Conservation (phyloP, 768 basidiomycete species). For the Daedalea quercina region DNA sequence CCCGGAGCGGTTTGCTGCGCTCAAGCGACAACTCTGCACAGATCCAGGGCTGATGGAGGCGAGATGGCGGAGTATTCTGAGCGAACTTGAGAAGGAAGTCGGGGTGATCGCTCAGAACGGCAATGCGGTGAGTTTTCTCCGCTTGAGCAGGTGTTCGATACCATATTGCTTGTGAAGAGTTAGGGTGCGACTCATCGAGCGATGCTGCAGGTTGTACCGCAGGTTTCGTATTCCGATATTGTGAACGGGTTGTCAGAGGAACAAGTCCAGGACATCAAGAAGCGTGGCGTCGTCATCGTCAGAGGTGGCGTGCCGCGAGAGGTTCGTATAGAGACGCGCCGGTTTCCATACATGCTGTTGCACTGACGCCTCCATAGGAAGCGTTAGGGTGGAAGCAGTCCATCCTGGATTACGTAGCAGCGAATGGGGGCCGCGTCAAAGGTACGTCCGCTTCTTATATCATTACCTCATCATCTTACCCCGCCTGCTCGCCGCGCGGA, state of each 20-base stretch:
- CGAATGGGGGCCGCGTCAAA: slow-evolving; percentile 40
- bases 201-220: slow-evolving; percentile 41
- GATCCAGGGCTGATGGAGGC: slow-evolving; percentile 33
- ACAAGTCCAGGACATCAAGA: slow-evolving; percentile 38
- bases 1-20: slow-evolving; percentile 47
- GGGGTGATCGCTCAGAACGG: slow-evolving; percentile 42
- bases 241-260: slow-evolving; percentile 39
- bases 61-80: slow-evolving; percentile 51
- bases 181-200: not conserved
- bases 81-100: slow-evolving; percentile 38
- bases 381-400: slow-evolving; percentile 52
- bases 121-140: slow-evolving; percentile 41
- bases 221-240: slow-evolving; percentile 38
- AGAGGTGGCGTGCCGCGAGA: slow-evolving; percentile 49
- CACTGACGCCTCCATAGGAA: slow-evolving; percentile 44
- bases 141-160: no score
- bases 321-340: no score
- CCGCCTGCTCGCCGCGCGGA: no score
- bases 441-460: slow-evolving; percentile 38
- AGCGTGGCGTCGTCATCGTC: slow-evolving; percentile 49
- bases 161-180: no score
- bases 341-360: slow-evolving; percentile 18
- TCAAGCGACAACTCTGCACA: slow-evolving; percentile 51
- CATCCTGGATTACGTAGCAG: slow-evolving; percentile 46
- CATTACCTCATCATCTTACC: no score